Evolutionary conservation across 306 rosid species (phyloP), one percentile per base, ranked within the genome.

Genomic region (Pterocarpus macrocarpus): DNA sequence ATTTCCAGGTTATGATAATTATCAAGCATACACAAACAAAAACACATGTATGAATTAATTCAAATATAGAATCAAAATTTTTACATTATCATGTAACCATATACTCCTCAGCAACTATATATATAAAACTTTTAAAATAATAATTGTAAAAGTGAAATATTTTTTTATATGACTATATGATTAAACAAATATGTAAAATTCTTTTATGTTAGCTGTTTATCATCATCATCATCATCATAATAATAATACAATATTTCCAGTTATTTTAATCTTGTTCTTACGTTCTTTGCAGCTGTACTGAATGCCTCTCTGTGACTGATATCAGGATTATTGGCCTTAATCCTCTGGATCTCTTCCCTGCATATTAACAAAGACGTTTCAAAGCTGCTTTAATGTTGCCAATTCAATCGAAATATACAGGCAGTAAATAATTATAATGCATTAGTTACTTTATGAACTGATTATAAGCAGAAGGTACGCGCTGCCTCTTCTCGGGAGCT

Each of bases 401-500:
- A 56, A 49, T 58, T 65, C 22, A 77, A 32, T 67, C 8, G 2
- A 14, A 44, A 78, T 57, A 36, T 2, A 66, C 44, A 34, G 1
- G 16, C 35, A 34, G 10, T 30, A 61, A 52, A 33, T 30, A 52
- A 39, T 50, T 32, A 44, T 44, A 52, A 82, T 53, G 70, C 17
- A n/a, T 49, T 78, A 47, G 35, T 90, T 94, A 96, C 99, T 92
- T 96, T 86, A 96, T 96, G 90, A 96, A 96, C 92, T 94, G 99
- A 78, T 96, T 96, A 80, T 96, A 96, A 73, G 99, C 99, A 88
- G 99, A 96, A 79, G 98, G 99, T 76, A 93, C 99, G 73, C 98
- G 94, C 90, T 96, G 99, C 94, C 97, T 92, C 97, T 96, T 96
- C 94, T 92, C 98, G 88, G 99, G 98, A 86, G 99, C 99, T 96